These are phyloP conservation scores for Zelopaecilomyces penicillatus DNA, from an alignment of 2,329 filamentous ascomycete genomes.

Conservation along the genomic window DNA sequence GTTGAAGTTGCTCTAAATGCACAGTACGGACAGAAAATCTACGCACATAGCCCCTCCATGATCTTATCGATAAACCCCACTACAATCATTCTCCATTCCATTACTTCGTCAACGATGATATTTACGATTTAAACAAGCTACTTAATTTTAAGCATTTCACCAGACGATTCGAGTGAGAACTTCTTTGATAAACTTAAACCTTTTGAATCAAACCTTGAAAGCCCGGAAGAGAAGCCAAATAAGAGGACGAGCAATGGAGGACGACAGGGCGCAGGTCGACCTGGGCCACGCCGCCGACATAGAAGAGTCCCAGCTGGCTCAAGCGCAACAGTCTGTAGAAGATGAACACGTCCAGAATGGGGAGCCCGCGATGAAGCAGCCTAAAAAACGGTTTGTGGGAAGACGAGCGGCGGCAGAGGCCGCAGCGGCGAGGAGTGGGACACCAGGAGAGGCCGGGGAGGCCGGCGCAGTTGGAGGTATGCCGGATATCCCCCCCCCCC, in stretches of 20 bases:
- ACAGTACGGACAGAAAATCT: too few relatives aligned
- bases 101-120: too few relatives aligned
- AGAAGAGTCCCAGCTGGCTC: conserved; percentile 37
- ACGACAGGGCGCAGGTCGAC: conserved; percentile 62
- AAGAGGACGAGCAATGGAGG: conserved; percentile 51
- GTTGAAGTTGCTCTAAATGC: too few relatives aligned
- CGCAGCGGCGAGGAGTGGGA: conserved; percentile 36
- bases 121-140: too few relatives aligned
- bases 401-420: conserved; percentile 63
- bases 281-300: conserved; percentile 62
- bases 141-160: too few relatives aligned
- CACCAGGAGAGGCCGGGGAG: conserved; percentile 15
- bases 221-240: too few relatives aligned
- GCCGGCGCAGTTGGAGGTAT: conserved; percentile 40
- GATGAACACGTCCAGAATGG: conserved; percentile 20
- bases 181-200: too few relatives aligned
- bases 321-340: conserved; percentile 16
- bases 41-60: too few relatives aligned
- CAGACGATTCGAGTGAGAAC: too few relatives aligned
- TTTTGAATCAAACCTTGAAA: too few relatives aligned
- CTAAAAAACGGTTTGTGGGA: conserved; percentile 88
- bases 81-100: too few relatives aligned
- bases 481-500: background rate
- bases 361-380: conserved; percentile 53
- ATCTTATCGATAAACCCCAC: too few relatives aligned